Evolutionary conservation across 2,329 filamentous ascomycete genomes (phyloP).

Genomic region (Fusarium marasasianum): DNA sequence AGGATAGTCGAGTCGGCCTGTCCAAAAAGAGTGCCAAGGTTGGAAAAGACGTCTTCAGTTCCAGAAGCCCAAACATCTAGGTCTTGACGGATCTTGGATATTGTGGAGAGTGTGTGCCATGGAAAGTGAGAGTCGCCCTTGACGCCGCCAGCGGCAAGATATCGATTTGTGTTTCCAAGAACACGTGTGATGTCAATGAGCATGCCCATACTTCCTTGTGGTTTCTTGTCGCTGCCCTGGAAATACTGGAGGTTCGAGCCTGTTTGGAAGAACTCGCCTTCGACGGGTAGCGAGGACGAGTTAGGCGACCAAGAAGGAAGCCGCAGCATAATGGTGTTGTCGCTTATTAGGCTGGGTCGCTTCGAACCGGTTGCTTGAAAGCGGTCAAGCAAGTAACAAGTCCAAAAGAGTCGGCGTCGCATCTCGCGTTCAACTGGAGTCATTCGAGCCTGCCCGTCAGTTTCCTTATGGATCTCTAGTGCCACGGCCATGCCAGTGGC

Average conservation of each 20-base stretch:
- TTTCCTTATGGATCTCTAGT: conserved; percentile 81
- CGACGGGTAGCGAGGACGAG: conserved; percentile 68
- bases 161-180: conserved; percentile 83
- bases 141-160: conserved; percentile 84
- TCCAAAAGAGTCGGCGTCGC: conserved; percentile 85
- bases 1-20: conserved; percentile 81
- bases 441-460: conserved; percentile 69
- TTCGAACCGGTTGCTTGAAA: conserved; percentile 85
- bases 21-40: conserved; percentile 77
- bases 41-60: conserved; percentile 81
- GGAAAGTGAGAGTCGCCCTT: conserved; percentile 92
- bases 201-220: conserved; percentile 80
- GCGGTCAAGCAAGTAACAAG: conserved; percentile 87
- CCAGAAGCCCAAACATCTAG: conserved; percentile 86
- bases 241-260: conserved; percentile 81
- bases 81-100: conserved; percentile 87
- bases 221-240: conserved; percentile 73
- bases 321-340: conserved; percentile 78
- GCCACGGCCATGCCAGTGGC: conserved; percentile 86
- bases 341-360: conserved; percentile 80
- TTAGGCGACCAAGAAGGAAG: conserved; percentile 78
- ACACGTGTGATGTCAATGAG: conserved; percentile 87
- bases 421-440: conserved; percentile 77
- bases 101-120: conserved; percentile 85
- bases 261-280: conserved; percentile 84